Evolutionary conservation across 108 stramenopile species (phyloP).

Genomic region (Schizochytrium sp.): DNA sequence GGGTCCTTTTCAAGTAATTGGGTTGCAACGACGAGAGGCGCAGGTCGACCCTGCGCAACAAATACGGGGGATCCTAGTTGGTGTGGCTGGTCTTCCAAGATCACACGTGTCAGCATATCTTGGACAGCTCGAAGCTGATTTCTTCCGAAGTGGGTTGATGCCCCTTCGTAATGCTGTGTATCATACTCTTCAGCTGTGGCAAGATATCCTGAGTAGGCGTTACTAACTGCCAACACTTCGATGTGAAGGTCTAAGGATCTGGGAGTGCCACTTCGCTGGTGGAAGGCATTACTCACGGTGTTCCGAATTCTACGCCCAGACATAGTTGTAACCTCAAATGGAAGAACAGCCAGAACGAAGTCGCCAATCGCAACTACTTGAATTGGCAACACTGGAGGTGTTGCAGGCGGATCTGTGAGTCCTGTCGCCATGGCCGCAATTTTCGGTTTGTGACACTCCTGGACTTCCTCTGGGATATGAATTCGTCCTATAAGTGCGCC

Average conservation of each 20-base stretch:
- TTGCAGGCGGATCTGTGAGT: conserved; percentile 14
- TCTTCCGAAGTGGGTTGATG: conserved; percentile 34
- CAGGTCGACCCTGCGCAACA: not conserved
- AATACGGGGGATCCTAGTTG: not conserved
- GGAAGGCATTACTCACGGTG: conserved; percentile 14
- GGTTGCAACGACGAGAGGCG: conserved; percentile 12
- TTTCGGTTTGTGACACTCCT: conserved; percentile 9
- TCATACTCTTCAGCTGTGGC: conserved; percentile 35
- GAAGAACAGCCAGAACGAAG: conserved; percentile 18
- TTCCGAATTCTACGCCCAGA: conserved; percentile 8
- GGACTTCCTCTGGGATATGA: conserved; percentile 16
- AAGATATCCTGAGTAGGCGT: conserved; percentile 37
- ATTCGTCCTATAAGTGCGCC: not conserved
- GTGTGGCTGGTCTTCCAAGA: not conserved
- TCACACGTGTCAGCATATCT: conserved; percentile 45
- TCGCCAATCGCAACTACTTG: conserved; percentile 12
- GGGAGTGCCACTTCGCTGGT: not conserved
- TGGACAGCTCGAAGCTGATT: conserved; percentile 55
- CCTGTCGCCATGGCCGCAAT: conserved; percentile 1
- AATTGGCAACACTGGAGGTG: conserved; percentile 18
- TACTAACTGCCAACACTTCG: conserved; percentile 5
- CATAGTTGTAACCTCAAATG: conserved; percentile 58
- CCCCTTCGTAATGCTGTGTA: conserved; percentile 46
- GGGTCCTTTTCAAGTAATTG: not conserved
- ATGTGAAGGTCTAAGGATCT: not conserved